phyloP scores from a whole-genome alignment of 2,329 filamentous ascomycete genomes.

The Diplodia sapinea region DNA sequence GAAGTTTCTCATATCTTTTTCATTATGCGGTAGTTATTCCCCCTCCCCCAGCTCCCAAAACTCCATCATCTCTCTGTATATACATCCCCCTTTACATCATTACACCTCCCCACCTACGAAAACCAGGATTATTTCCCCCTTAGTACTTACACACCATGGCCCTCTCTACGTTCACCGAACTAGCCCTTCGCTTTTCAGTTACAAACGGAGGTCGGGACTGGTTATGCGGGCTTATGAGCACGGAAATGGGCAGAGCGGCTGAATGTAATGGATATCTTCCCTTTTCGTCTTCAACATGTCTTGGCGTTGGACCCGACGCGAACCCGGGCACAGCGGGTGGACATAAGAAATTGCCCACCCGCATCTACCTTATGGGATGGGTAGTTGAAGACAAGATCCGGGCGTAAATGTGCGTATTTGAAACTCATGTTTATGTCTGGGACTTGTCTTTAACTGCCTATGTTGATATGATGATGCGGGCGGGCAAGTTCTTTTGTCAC shows the following conservation, averaged over 20 bases:
- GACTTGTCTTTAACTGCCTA: no score
- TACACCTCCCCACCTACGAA: background rate
- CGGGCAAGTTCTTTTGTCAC: no score
- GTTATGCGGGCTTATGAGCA: background rate
- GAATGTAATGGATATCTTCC: background rate
- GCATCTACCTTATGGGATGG: no score
- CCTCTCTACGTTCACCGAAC: background rate
- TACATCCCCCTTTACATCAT: background rate
- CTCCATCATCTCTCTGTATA: constrained; percentile 8
- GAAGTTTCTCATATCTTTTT: background rate
- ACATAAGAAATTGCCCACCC: no score
- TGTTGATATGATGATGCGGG: no score
- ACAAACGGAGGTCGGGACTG: background rate
- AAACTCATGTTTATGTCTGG: no score
- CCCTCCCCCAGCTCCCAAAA: background rate
- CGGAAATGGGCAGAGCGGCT: background rate
- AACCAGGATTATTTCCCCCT: background rate
- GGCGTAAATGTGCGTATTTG: no score
- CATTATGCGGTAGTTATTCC: background rate
- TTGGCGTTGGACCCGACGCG: no score
- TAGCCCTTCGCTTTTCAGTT: background rate
- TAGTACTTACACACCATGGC: background rate
- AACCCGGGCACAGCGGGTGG: no score
- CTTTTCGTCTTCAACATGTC: background rate
- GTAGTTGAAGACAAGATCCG: no score